Evolutionary conservation across 208 protist species (phyloP).

Genomic region (Acanthamoeba royreba): DNA sequence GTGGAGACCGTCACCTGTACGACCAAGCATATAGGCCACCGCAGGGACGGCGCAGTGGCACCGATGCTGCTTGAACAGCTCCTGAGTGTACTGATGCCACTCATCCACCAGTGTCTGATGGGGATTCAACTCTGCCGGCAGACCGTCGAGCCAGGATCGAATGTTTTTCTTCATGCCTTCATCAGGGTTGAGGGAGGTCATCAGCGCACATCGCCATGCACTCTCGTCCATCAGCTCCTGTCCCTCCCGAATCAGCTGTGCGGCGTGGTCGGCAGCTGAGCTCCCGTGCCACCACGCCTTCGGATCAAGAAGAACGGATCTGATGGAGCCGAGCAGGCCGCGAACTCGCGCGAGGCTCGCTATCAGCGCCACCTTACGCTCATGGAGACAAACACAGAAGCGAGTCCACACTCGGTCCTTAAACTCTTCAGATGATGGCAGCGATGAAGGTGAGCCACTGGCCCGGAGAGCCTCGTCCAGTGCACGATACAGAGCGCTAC

Average conservation of each 20-base stretch:
- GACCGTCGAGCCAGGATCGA: not conserved
- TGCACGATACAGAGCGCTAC: not conserved
- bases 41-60: not conserved
- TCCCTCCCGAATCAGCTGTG: not conserved
- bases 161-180: not conserved
- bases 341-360: not conserved
- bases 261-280: not conserved
- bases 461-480: not conserved
- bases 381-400: not conserved
- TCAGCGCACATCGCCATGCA: not conserved
- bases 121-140: not conserved
- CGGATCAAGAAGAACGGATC: not conserved
- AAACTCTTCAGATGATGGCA: not conserved
- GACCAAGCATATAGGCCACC: not conserved
- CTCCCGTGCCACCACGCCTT: not conserved
- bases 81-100: not conserved
- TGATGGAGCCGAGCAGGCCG: not conserved
- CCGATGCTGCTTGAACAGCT: not conserved
- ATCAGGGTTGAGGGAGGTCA: not conserved
- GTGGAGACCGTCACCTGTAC: not conserved
- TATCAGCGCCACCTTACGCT: not conserved
- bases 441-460: too few relatives aligned
- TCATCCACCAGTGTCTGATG: not conserved
- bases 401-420: not conserved
- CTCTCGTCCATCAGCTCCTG: not conserved